These are phyloP conservation scores for Nicotiana otophora DNA, from an alignment of 257 asterid species.

Conservation along the genomic window DNA sequence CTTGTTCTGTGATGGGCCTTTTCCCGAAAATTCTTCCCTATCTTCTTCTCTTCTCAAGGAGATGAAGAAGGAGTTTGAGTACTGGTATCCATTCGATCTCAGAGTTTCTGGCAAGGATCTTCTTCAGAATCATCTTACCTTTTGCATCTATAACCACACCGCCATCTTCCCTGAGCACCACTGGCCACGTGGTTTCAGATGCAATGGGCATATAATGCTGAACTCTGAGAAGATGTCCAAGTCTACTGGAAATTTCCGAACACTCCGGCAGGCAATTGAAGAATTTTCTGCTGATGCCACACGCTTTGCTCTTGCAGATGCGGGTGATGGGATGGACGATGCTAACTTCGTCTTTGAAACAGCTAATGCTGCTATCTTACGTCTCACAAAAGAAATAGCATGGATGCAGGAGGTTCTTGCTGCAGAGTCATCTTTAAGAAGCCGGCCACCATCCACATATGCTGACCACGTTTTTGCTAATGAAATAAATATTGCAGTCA, in stretches of 20 bases:
- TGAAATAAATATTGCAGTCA: constrained; percentile 73
- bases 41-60: constrained; percentile 47
- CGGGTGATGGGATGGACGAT: constrained; percentile 98
- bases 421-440: constrained; percentile 60
- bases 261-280: constrained; percentile 79
- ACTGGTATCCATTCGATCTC: constrained; percentile 96
- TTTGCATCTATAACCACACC: constrained; percentile 74
- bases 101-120: constrained; percentile 97
- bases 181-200: constrained; percentile 90
- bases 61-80: constrained; percentile 88
- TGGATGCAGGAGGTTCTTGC: constrained; percentile 86
- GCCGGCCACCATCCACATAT: constrained; percentile 40
- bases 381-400: constrained; percentile 75
- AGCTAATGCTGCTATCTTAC: constrained; percentile 85
- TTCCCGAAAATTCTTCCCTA: constrained; percentile 56
- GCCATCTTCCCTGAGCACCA: constrained; percentile 72
- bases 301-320: constrained; percentile 92
- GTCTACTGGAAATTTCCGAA: constrained; percentile 89
- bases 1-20: constrained; percentile 63
- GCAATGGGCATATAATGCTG: constrained; percentile 92
- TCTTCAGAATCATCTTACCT: constrained; percentile 86
- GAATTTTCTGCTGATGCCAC: constrained; percentile 99
- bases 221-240: constrained; percentile 95
- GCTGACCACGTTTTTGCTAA: constrained; percentile 78
- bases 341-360: constrained; percentile 92